Evolutionary conservation across 768 basidiomycete genomes (phyloP), one percentile per base, ranked within the genome.

Genomic region (Suillus subalutaceus): DNA sequence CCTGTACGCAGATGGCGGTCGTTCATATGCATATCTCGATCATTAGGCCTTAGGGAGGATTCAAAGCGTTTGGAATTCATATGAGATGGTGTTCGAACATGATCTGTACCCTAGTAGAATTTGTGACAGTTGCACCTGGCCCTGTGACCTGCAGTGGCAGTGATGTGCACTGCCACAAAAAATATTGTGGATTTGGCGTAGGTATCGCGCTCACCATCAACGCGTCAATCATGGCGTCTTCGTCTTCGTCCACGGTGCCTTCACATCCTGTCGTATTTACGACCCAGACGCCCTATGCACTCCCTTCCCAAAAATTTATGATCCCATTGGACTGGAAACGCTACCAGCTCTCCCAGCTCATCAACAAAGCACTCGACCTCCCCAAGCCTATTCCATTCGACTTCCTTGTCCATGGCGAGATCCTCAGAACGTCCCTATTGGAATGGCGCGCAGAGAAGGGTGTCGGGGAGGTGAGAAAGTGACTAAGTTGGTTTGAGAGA

Each of bases 281-380:
- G n/a, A 94, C 93, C 0, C 83, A 89, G 64, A 88, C 90, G 0
- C 79, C 80, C 3, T 93, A 95, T 76, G 83, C 87, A 12, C 85
- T 97, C 15, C 96, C 92, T 0, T 84, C 89, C 1, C 92, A 96
- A 76, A 94, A 94, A 73, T 98, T 94, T 75, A 89, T 97, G 88
- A 90, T 99, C 16, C 97, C 97, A 2, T 83, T 89, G 1, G 80
- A 86, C 76, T 99, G 95, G 96, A 87, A 85, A 64, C 89, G 97
- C n/a, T 99, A 92, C 77, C 97, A 98, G 68, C 90, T 99, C 20
- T 99, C 92, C 77, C 97, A 98, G 68, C 90, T 99, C 55, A 89
- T 99, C 66, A 99, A 99, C 82, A 97, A 97, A 74, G 93, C 96
- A 1, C 82, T 99, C 35, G 84, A 86, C 26, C 86, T 91, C n/a